A percentile compares a stretch with the other conserved stretches of the same genome.
Evolutionary conservation across 2,329 filamentous ascomycete species (phyloP).

Genomic region (Dryadomyces quercivorus): DNA sequence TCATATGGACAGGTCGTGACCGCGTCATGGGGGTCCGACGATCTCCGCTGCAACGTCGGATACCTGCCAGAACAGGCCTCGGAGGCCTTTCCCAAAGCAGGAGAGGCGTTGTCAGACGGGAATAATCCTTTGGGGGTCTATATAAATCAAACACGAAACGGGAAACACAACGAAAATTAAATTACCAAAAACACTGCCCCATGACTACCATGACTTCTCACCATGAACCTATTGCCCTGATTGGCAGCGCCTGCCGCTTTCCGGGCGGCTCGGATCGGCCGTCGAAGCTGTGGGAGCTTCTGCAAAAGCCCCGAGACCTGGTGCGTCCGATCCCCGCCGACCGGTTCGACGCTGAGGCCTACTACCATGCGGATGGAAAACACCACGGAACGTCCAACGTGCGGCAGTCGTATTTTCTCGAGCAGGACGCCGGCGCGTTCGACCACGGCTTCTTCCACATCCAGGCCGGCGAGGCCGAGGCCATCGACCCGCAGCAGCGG

Average conservation of each 20-base stretch:
- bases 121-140: too few relatives aligned
- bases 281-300: slow-evolving; percentile 17
- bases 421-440: slow-evolving; percentile 24
- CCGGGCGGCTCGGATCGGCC: background rate
- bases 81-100: too few relatives aligned
- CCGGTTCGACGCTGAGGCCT: slow-evolving; percentile 19
- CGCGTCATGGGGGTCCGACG: too few relatives aligned
- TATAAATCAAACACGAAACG: too few relatives aligned
- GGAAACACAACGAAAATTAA: too few relatives aligned
- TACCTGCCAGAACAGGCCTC: too few relatives aligned
- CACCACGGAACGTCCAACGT: background rate
- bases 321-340: slow-evolving; percentile 14
- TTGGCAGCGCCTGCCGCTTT: background rate
- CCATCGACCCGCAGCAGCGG: slow-evolving; percentile 55
- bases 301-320: slow-evolving; percentile 17
- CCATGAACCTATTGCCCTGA: background rate
- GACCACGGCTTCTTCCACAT: slow-evolving; percentile 59
- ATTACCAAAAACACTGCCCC: background rate
- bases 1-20: too few relatives aligned
- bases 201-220: background rate
- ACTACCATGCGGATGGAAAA: slow-evolving; percentile 18
- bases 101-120: too few relatives aligned
- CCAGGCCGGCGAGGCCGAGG: slow-evolving; percentile 52
- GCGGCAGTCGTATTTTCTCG: slow-evolving; percentile 1
- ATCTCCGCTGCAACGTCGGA: too few relatives aligned